A percentile compares a stretch with the other conserved stretches of the same genome.
Conservation (phyloP, 345 rosid species). For the Erodium maritimum region DNA sequence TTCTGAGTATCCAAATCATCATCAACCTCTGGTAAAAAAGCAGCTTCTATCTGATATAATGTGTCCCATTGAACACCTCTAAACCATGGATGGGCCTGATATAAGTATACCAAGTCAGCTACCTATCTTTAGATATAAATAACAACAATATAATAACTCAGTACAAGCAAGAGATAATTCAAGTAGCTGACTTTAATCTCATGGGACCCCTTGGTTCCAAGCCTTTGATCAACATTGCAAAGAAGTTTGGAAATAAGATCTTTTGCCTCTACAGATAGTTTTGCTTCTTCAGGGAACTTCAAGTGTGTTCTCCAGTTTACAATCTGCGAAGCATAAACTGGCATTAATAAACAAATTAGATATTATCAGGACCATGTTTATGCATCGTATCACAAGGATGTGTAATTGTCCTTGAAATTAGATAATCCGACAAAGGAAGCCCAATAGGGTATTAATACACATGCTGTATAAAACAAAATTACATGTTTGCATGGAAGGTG, state of each 20-base stretch:
- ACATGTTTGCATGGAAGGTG: not conserved
- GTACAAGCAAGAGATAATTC: not conserved
- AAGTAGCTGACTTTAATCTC: slow-evolving; percentile 48
- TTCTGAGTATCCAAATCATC: slow-evolving; percentile 88
- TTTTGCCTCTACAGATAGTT: slow-evolving; percentile 74
- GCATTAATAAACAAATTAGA: not conserved
- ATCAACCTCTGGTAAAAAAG: slow-evolving; percentile 72
- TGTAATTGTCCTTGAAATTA: not conserved
- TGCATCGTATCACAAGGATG: not conserved
- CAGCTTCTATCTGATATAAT: slow-evolving; percentile 81
- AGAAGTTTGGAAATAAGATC: slow-evolving; percentile 67
- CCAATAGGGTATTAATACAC: not conserved
- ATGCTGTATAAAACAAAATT: not conserved
- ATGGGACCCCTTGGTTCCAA: slow-evolving; percentile 59
- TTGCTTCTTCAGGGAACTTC: slow-evolving; percentile 68
- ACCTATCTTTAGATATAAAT: not conserved
- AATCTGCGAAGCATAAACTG: slow-evolving; percentile 34
- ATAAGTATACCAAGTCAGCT: not conserved
- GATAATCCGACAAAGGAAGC: not conserved
- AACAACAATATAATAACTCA: not conserved
- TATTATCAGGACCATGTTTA: not conserved
- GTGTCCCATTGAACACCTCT: slow-evolving; percentile 67
- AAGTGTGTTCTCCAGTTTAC: slow-evolving; percentile 81
- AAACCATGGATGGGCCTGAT: slow-evolving; percentile 93
- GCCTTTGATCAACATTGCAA: slow-evolving; percentile 78